Conservation (phyloP, 2,329 filamentous ascomycete genomes). For the Leptographium galeiforme region DNA sequence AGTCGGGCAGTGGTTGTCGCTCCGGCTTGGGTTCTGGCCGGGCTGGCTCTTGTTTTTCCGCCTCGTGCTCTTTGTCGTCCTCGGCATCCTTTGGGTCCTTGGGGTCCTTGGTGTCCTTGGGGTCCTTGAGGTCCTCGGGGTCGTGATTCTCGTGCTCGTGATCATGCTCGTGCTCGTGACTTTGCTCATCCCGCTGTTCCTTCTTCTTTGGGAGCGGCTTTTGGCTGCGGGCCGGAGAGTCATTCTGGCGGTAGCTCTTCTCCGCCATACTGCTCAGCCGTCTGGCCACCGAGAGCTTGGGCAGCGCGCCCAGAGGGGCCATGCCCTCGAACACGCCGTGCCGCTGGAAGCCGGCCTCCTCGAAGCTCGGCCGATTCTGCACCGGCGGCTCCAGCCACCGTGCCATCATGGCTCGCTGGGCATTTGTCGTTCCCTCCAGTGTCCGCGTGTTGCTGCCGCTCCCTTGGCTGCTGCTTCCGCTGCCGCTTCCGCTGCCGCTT, state of each 20-base stretch:
- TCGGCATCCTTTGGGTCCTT: background rate
- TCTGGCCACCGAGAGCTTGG: constrained; percentile 43
- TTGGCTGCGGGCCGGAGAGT: background rate
- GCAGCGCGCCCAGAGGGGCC: constrained; percentile 65
- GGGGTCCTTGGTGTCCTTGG: no score
- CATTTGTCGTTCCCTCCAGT: constrained; percentile 16
- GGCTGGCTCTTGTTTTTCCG: background rate
- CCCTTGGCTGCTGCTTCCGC: background rate
- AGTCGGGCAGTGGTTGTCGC: background rate
- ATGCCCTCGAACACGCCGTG: constrained; percentile 72
- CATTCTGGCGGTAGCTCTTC: constrained; percentile 3
- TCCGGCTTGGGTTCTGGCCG: constrained; percentile 10
- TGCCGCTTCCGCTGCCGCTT: constrained; percentile 1
- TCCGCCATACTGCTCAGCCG: constrained; percentile 20
- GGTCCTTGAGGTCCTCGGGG: background rate
- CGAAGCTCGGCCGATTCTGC: constrained; percentile 56
- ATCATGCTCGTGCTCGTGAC: background rate
- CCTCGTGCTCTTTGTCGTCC: background rate
- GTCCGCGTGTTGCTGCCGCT: background rate
- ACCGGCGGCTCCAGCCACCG: constrained; percentile 46
- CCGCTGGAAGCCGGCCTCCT: constrained; percentile 61
- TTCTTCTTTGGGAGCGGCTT: background rate
- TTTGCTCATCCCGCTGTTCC: background rate
- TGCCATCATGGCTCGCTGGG: constrained; percentile 36
- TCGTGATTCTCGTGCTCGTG: background rate